phyloP scores from a whole-genome alignment of 116 monocot species.

The Posidonia oceanica region DNA sequence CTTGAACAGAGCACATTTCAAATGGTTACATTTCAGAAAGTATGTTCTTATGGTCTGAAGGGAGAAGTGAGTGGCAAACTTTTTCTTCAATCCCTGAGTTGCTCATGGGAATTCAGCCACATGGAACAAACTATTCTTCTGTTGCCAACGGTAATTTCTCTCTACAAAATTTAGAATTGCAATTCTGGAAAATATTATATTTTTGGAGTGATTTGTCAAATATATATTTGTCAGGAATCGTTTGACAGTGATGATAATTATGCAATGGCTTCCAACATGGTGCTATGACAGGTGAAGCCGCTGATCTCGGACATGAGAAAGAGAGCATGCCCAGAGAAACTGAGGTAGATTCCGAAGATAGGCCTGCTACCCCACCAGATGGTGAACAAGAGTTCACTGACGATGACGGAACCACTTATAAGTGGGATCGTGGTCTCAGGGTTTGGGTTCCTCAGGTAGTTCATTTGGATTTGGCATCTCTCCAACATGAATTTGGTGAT shows the following conservation, averaged over 20 bases:
- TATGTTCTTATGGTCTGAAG: conserved; percentile 76
- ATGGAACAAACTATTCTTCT: conserved; percentile 15
- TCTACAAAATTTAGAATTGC: neutral
- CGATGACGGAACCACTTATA: conserved; percentile 92
- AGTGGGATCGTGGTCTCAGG: conserved; percentile 72
- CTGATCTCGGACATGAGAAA: neutral
- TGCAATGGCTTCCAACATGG: conserved; percentile 18
- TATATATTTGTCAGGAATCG: neutral
- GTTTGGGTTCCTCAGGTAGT: conserved; percentile 97
- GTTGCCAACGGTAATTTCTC: conserved; percentile 24
- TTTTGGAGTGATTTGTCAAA: conserved; percentile 2
- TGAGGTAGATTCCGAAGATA: conserved; percentile 43
- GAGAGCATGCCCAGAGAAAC: conserved; percentile 16
- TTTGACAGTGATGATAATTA: conserved; percentile 34
- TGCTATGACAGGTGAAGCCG: conserved; percentile 44
- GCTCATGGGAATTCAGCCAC: conserved; percentile 6
- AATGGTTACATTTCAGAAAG: conserved; percentile 62
- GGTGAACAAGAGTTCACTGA: conserved; percentile 96
- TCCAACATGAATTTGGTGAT: neutral
- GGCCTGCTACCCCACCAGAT: conserved; percentile 73
- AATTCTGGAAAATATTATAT: neutral
- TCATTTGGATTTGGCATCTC: conserved; percentile 1
- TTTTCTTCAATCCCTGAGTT: conserved; percentile 71
- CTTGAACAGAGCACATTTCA: conserved; percentile 59
- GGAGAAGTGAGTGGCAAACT: conserved; percentile 78